A percentile compares a stretch with the other conserved stretches of the same genome.
phyloP scores from a whole-genome alignment of 176 grass and related monocot genomes.

The Triticum turgidum region DNA sequence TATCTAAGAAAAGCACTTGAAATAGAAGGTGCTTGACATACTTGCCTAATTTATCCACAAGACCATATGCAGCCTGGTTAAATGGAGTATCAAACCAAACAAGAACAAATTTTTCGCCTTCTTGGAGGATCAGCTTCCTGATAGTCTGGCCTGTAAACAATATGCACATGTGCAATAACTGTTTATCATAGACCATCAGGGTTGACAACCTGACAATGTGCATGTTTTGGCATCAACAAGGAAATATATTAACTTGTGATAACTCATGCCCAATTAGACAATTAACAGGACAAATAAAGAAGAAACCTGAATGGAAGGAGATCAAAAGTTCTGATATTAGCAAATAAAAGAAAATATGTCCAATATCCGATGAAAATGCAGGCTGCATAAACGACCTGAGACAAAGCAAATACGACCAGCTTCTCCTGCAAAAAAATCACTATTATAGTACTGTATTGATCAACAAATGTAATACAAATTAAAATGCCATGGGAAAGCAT shows the following conservation, averaged over 20 bases:
- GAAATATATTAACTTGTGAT: constrained; percentile 22
- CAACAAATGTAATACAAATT: constrained; percentile 22
- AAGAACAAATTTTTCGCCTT: constrained; percentile 95
- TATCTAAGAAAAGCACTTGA: constrained; percentile 28
- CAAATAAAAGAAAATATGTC: constrained; percentile 73
- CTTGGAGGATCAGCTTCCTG: constrained; percentile 92
- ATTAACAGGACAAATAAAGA: constrained; percentile 21
- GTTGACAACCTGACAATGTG: constrained; percentile 59
- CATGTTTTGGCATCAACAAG: constrained; percentile 13
- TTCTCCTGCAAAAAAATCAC: constrained; percentile 68
- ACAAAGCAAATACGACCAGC: constrained; percentile 80
- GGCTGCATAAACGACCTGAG: constrained; percentile 70
- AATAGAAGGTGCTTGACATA: constrained; percentile 16
- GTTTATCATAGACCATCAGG: constrained; percentile 76
- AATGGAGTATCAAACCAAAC: constrained; percentile 90
- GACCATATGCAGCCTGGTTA: constrained; percentile 92
- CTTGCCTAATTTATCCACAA: constrained; percentile 95
- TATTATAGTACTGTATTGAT: constrained; percentile 9
- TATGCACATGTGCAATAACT: constrained; percentile 92
- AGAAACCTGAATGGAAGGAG: constrained; percentile 78
- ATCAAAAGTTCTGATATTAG: constrained; percentile 39
- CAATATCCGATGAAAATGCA: constrained; percentile 86
- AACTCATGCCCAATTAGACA: constrained; percentile 5
- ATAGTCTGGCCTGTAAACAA: constrained; percentile 95
- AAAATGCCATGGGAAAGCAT: background rate